These are phyloP conservation scores for Apostasia shenzhenica DNA, from an alignment of 106 monocot species.

Conservation along the genomic window DNA sequence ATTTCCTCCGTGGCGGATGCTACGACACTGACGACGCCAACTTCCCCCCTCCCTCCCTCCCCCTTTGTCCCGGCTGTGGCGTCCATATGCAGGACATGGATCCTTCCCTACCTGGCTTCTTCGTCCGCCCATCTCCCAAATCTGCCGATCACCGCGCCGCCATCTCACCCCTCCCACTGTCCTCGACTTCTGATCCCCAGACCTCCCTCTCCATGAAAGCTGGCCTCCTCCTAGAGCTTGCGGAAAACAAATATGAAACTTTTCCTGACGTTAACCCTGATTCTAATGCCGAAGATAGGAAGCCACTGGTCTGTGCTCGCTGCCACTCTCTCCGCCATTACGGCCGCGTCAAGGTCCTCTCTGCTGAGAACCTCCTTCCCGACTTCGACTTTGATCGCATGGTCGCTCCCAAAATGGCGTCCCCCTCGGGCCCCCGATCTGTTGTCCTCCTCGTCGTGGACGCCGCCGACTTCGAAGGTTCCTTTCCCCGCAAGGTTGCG, in stretches of 20 bases:
- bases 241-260: background rate
- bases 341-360: constrained; percentile 65
- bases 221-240: constrained; percentile 22
- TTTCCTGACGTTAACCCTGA: background rate
- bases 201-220: constrained; percentile 51
- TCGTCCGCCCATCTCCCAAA: constrained; percentile 48
- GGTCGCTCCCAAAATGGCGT: constrained; percentile 64
- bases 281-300: background rate
- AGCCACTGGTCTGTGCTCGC: constrained; percentile 63
- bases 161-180: constrained; percentile 11
- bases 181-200: constrained; percentile 22
- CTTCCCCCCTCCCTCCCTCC: constrained; percentile 13
- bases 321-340: constrained; percentile 98
- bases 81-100: constrained; percentile 77
- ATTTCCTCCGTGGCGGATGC: constrained; percentile 41
- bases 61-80: constrained; percentile 89
- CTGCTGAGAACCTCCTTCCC: constrained; percentile 75
- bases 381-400: constrained; percentile 80
- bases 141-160: constrained; percentile 39
- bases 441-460: constrained; percentile 69
- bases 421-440: constrained; percentile 68
- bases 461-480: constrained; percentile 86
- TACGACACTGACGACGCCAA: constrained; percentile 7
- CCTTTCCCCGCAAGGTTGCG: constrained; percentile 66
- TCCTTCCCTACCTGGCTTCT: constrained; percentile 73